A percentile compares a stretch with the other conserved stretches of the same genome.
phyloP scores from a whole-genome alignment of 768 basidiomycete genomes.

The Leccinum olivaceopallidum region DNA sequence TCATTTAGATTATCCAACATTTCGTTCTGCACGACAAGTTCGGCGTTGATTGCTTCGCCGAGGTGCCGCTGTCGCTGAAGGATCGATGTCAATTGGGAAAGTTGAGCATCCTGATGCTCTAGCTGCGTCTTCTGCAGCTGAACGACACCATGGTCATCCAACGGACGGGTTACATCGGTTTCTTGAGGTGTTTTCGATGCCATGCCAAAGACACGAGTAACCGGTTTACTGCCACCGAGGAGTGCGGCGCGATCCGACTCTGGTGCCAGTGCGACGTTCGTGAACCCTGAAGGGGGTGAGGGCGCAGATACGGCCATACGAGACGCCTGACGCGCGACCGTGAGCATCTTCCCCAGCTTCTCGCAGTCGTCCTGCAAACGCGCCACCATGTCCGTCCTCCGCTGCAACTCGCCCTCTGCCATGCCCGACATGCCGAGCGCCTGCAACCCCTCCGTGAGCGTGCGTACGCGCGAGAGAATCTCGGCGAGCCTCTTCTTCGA shows the following conservation, averaged over 20 bases:
- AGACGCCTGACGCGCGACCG: conserved; percentile 61
- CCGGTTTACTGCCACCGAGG: conserved; percentile 50
- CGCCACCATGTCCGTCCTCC: conserved; percentile 87
- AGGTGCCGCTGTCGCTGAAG: conserved; percentile 83
- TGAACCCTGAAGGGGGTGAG: conserved; percentile 31
- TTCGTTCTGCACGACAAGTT: conserved; percentile 84
- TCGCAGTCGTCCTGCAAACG: conserved; percentile 89
- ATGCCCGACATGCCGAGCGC: conserved; percentile 68
- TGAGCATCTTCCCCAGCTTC: conserved; percentile 83
- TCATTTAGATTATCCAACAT: conserved; percentile 76
- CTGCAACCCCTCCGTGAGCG: conserved; percentile 67
- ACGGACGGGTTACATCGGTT: conserved; percentile 81
- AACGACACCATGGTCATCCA: conserved; percentile 82
- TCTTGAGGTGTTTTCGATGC: conserved; percentile 61
- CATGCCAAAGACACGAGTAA: conserved; percentile 80
- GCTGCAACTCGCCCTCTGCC: conserved; percentile 88
- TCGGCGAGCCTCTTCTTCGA: conserved; percentile 86
- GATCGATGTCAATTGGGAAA: conserved; percentile 79
- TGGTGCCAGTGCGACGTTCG: conserved; percentile 37
- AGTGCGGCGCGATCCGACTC: conserved; percentile 67
- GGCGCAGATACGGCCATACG: conserved; percentile 33
- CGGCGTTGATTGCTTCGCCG: conserved; percentile 81
- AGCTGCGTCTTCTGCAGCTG: conserved; percentile 81
- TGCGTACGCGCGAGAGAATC: conserved; percentile 70
- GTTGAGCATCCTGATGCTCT: conserved; percentile 78